Base-by-base conservation (phyloP, 2,329 filamentous ascomycete genomes). In the Simplicillium sp. region DNA sequence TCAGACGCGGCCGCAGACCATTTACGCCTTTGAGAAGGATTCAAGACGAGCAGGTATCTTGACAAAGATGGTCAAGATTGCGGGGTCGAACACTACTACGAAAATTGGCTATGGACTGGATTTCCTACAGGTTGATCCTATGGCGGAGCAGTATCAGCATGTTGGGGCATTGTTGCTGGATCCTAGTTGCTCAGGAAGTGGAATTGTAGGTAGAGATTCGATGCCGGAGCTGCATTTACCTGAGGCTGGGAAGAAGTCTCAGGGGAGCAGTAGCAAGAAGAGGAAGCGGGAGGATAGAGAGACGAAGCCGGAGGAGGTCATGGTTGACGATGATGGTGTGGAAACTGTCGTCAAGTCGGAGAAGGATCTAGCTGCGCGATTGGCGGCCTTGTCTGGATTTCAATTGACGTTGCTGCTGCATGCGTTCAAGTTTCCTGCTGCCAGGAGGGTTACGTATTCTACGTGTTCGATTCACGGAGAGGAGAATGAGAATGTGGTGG, bases 111-210 rank as follows among this genome's bases (percentile, higher is more conserved):
- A 75, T 1, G 82, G 81, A 1, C 79, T 87, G 51, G 89, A 98
- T 57, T 97, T 97, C 51, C 63, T 95, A 12, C 80, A 79, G 39
- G 73, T 87, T 5, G 75, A 90, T 44, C 86, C 88, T 0, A 49
- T 61, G 1, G 71, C 76, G 1, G 59, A 68, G 3, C 69, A 73
- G 36, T 90, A 82, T 53, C 63, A 64, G 36, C 66, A 77, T n/a
- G 87, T 96, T n/a, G 77, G 80, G 0, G 84, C 83, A 7, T 67
- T 98, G 33, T 70, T 98, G 1, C 72, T 98, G 2, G 92, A 98
- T 56, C 92, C 92, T 0, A 95, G 87, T 57, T 98, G 92, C 58
- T 96, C 89, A 2, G 92, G 92, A 0, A 96, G 87, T 56, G 92
- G 92, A 1, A 98, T 98, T 42, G 79, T 96, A 17, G 87, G 89